These are phyloP conservation scores for Fomes fomentarius DNA, from an alignment of 1,284 basidiomycete genomes.

Conservation along the genomic window DNA sequence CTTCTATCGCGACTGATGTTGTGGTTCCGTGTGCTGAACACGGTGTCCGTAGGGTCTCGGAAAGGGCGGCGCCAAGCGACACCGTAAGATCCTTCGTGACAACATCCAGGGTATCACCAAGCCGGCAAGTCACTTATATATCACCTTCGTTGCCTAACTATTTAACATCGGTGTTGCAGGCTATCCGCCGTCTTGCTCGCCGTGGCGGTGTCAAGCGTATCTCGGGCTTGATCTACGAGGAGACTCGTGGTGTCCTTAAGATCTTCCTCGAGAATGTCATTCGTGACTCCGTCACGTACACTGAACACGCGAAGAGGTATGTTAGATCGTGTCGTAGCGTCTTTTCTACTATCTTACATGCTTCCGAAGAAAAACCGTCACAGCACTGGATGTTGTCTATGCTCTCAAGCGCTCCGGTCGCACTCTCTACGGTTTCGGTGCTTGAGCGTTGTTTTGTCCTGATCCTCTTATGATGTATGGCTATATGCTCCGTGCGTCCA, in stretches of 20 bases:
- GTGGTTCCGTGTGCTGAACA: neutral
- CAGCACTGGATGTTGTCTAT: slow-evolving; percentile 82
- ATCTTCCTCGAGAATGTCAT: slow-evolving; percentile 88
- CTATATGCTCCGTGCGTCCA: slow-evolving; percentile 21
- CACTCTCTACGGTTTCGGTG: slow-evolving; percentile 78
- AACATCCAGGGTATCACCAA: slow-evolving; percentile 88
- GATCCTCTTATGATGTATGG: slow-evolving; percentile 31
- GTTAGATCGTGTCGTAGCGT: neutral
- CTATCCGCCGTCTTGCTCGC: slow-evolving; percentile 92
- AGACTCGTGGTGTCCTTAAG: slow-evolving; percentile 94
- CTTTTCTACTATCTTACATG: neutral
- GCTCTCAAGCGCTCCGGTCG: slow-evolving; percentile 83
- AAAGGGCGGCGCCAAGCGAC: slow-evolving; percentile 85
- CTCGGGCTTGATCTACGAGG: slow-evolving; percentile 91
- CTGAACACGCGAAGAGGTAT: slow-evolving; percentile 81
- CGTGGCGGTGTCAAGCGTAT: slow-evolving; percentile 97
- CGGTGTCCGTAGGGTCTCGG: slow-evolving; percentile 33
- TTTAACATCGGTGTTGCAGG: slow-evolving; percentile 73
- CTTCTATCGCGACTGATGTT: neutral
- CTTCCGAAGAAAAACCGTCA: slow-evolving; percentile 67
- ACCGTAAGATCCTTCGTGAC: slow-evolving; percentile 87
- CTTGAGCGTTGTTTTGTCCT: slow-evolving; percentile 39
- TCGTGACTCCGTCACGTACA: slow-evolving; percentile 87
- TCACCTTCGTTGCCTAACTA: too few relatives aligned
- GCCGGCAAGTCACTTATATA: slow-evolving; percentile 45